Evolutionary conservation across 2,329 filamentous ascomycete genomes (phyloP).

Genomic region (Neofusicoccum kwambonambiense): DNA sequence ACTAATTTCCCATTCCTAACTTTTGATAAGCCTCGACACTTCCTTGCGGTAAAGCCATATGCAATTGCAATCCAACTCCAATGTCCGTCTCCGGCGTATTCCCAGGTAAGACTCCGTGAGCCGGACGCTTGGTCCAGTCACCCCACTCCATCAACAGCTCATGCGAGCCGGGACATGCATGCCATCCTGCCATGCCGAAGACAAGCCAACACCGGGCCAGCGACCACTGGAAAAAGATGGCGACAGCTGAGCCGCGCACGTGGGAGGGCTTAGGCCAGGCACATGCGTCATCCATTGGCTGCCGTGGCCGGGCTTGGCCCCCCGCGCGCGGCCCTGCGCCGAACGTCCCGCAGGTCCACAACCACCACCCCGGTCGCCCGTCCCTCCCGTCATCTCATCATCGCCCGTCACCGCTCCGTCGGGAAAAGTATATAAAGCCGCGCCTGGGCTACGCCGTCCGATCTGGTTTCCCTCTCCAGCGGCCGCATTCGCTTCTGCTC

Average conservation of each 20-base stretch:
- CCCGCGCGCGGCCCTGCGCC: not conserved
- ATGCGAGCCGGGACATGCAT: not conserved
- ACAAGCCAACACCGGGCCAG: too few relatives aligned
- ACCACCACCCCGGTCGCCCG: not conserved
- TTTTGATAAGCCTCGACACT: too few relatives aligned
- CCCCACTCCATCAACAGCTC: too few relatives aligned
- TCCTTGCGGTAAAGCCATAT: too few relatives aligned
- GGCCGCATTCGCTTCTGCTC: not conserved
- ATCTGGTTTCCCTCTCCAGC: not conserved
- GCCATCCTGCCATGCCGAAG: not conserved
- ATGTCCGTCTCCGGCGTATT: too few relatives aligned
- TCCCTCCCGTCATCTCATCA: slow-evolving; percentile 4
- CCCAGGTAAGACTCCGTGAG: too few relatives aligned
- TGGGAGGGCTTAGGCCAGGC: not conserved
- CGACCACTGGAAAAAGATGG: not conserved
- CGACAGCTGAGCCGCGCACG: slow-evolving; percentile 1
- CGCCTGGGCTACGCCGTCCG: too few relatives aligned
- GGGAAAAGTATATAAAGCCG: not conserved
- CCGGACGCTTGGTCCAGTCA: too few relatives aligned
- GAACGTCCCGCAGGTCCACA: not conserved
- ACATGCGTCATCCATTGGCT: slow-evolving; percentile 14
- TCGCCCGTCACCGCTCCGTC: not conserved
- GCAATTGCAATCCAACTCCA: too few relatives aligned
- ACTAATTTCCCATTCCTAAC: too few relatives aligned
- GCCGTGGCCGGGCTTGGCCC: not conserved